Percentiles rank a stretch among this genome's conserved stretches.
Evolutionary conservation across 306 rosid species (phyloP).

Genomic region (Comarum palustre): DNA sequence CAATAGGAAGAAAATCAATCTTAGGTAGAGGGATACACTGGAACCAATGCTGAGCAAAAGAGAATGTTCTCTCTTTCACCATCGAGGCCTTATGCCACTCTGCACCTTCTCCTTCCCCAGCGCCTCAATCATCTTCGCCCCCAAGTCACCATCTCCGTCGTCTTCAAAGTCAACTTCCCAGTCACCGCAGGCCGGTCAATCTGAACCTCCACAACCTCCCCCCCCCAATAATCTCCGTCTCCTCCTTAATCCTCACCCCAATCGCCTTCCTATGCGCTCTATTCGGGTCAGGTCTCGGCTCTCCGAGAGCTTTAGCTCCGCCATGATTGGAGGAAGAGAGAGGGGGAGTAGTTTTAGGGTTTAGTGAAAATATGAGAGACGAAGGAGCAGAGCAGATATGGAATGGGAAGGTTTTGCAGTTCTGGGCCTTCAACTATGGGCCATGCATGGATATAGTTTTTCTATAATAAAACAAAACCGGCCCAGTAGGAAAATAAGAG

Average conservation of each 20-base stretch:
- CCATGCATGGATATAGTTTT: background rate
- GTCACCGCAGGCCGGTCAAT: constrained; percentile 84
- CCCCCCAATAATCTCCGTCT: constrained; percentile 90
- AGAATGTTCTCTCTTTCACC: background rate
- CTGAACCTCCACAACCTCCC: constrained; percentile 92
- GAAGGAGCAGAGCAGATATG: too few species aligned
- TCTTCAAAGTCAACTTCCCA: constrained; percentile 79
- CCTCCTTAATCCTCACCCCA: constrained; percentile 96
- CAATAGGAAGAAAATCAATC: background rate
- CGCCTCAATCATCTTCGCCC: constrained; percentile 97
- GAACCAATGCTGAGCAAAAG: background rate
- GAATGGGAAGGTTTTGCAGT: background rate
- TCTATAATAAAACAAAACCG: too few species aligned
- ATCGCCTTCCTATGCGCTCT: constrained; percentile 93
- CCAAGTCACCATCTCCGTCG: constrained; percentile 97
- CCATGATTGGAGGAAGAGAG: constrained; percentile 20
- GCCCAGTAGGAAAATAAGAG: too few species aligned
- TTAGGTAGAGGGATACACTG: background rate
- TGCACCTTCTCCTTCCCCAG: constrained; percentile 90
- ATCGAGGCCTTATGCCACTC: too few species aligned
- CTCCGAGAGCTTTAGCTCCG: constrained; percentile 75
- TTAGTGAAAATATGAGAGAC: too few species aligned
- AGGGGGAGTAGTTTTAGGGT: too few species aligned
- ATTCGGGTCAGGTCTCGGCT: constrained; percentile 88
- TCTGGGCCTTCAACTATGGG: background rate